A percentile compares a stretch with the other conserved stretches of the same genome.
phyloP scores from a whole-genome alignment of 176 grass and related monocot species.

The Chloris gayana region DNA sequence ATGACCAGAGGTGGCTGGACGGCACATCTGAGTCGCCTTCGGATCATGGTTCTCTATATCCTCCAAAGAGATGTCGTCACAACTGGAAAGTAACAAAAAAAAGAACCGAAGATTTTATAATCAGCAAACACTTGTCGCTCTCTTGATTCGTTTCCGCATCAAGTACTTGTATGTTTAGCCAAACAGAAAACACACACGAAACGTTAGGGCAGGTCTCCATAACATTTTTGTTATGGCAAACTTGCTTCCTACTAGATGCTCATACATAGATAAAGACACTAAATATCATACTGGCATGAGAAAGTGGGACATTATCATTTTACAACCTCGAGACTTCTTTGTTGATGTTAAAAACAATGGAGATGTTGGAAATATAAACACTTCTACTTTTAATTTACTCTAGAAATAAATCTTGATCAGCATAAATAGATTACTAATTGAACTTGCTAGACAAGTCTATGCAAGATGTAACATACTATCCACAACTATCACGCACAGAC shows the following conservation, averaged over 20 bases:
- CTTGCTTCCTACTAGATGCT: not conserved
- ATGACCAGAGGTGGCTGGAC: not conserved
- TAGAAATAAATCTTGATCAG: no score
- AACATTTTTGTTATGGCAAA: not conserved
- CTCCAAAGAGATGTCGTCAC: not conserved
- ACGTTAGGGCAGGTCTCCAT: not conserved
- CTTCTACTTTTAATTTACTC: no score
- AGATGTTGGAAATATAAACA: no score
- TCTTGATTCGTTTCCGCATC: not conserved
- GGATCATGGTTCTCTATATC: not conserved
- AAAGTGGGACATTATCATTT: no score
- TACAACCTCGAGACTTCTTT: no score
- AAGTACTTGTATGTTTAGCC: not conserved
- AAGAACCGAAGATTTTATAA: not conserved
- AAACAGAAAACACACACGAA: not conserved
- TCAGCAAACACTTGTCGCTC: not conserved
- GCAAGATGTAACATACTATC: no score
- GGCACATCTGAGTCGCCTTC: not conserved
- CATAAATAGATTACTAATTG: no score
- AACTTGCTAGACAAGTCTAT: no score
- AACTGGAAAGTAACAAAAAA: not conserved
- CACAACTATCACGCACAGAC: no score
- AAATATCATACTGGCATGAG: no score
- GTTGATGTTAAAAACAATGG: no score
- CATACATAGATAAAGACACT: no score